Evolutionary conservation across 768 basidiomycete genomes (phyloP).

Genomic region (Pholiota molesta): DNA sequence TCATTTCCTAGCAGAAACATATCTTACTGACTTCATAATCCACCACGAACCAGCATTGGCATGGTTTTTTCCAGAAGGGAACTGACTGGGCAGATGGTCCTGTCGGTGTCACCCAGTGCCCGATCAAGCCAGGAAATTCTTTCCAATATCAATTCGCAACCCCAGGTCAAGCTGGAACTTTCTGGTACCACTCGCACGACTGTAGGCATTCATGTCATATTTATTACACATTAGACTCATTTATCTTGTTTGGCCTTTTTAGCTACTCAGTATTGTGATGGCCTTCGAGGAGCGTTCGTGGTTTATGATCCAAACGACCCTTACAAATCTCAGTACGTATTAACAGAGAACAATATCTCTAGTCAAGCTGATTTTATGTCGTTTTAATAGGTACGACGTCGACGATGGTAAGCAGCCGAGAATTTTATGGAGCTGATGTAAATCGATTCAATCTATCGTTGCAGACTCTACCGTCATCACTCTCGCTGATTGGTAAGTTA

Average conservation of each 20-base stretch:
- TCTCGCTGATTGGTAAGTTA: conserved; percentile 12
- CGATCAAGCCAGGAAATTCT: conserved; percentile 36
- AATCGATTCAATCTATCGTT: conserved; percentile 24
- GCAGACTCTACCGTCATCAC: conserved; percentile 16
- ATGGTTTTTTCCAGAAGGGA: conserved; percentile 37
- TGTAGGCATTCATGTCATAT: conserved; percentile 24
- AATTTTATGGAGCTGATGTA: conserved; percentile 27
- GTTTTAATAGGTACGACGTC: conserved; percentile 33
- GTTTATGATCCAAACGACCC: conserved; percentile 47
- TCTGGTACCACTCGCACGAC: conserved; percentile 36
- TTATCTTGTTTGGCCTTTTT: not conserved
- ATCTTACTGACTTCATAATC: not conserved
- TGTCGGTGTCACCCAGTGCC: conserved; percentile 40
- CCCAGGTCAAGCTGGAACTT: conserved; percentile 39
- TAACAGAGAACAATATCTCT: conserved; percentile 28
- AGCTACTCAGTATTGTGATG: conserved; percentile 58
- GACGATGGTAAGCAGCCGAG: conserved; percentile 37
- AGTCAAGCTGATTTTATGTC: not conserved
- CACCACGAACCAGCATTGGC: conserved; percentile 35
- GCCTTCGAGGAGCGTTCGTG: conserved; percentile 49
- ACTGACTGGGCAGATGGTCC: conserved; percentile 42
- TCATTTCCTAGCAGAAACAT: not conserved
- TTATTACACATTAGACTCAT: not conserved
- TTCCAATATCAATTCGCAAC: conserved; percentile 38
- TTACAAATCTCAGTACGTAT: conserved; percentile 51